Percentiles rank a stretch among this genome's conserved stretches.
These are phyloP conservation scores for Bipolaris cookei DNA, from an alignment of 2,329 filamentous ascomycete genomes.

Conservation along the genomic window DNA sequence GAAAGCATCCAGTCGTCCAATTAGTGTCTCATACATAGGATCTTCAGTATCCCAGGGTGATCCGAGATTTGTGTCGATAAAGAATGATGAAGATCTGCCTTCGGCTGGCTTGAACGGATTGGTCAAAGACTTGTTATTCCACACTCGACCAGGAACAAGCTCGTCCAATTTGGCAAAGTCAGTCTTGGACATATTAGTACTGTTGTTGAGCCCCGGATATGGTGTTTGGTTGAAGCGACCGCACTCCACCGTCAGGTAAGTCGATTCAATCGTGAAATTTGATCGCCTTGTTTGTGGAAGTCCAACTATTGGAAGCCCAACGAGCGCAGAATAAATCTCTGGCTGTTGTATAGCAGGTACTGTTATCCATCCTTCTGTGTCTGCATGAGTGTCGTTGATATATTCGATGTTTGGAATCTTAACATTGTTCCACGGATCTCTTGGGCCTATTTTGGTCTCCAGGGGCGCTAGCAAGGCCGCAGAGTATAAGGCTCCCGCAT, in stretches of 20 bases:
- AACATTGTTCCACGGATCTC: conserved; percentile 46
- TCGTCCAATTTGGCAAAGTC: conserved; percentile 26
- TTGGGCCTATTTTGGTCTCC: conserved; percentile 28
- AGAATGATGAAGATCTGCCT: conserved; percentile 22
- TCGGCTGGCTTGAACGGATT: conserved; percentile 21
- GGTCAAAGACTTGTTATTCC: conserved; percentile 24
- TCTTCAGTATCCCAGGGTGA: conserved; percentile 3
- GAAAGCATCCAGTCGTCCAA: conserved; percentile 29
- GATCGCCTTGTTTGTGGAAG: conserved; percentile 6
- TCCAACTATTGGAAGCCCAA: conserved; percentile 40
- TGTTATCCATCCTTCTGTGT: conserved; percentile 34
- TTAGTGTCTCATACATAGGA: not conserved
- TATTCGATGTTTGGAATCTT: conserved; percentile 39
- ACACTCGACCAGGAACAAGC: conserved; percentile 27
- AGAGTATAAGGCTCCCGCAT: conserved; percentile 34
- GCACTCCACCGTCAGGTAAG: conserved; percentile 31
- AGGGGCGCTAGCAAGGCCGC: conserved; percentile 35
- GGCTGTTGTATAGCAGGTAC: conserved; percentile 19
- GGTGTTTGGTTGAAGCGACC: conserved; percentile 16
- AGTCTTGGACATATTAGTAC: not conserved
- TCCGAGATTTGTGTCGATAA: conserved; percentile 32
- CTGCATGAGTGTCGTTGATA: conserved; percentile 8
- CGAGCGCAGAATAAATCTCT: conserved; percentile 38
- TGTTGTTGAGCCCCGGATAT: conserved; percentile 9
- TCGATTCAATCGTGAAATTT: conserved; percentile 31